A percentile compares a stretch with the other conserved stretches of the same genome.
phyloP scores from a whole-genome alignment of 306 rosid genomes.

The Mucuna pruriens region DNA sequence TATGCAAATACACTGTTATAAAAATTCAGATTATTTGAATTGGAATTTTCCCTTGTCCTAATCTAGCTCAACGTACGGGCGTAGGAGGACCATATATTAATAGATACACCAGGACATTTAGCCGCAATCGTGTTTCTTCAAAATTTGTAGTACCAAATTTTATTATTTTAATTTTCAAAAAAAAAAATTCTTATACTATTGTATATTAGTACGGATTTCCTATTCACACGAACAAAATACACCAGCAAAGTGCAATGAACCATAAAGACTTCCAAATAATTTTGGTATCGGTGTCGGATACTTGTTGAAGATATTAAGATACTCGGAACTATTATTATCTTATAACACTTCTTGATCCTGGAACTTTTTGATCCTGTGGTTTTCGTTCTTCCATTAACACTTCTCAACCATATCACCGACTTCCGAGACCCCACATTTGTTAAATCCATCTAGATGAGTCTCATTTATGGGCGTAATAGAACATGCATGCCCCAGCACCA shows the following conservation, averaged over 20 bases:
- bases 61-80: not conserved
- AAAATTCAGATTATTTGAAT: not conserved
- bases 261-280: not conserved
- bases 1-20: not conserved
- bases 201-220: not conserved
- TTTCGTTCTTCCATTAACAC: not conserved
- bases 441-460: not conserved
- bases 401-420: constrained; percentile 16
- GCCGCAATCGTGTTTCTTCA: not conserved
- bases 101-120: not conserved
- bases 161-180: not conserved
- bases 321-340: not conserved
- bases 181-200: not conserved
- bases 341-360: not conserved
- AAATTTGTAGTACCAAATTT: not conserved
- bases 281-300: constrained; percentile 16
- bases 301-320: not conserved
- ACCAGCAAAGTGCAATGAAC: constrained; percentile 10
- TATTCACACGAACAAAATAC: not conserved
- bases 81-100: not conserved
- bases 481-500: constrained; percentile 35
- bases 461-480: constrained; percentile 23
- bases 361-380: not conserved
- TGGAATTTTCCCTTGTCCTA: not conserved
- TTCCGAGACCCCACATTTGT: not conserved